Percentiles rank a stretch among this genome's conserved stretches.
Conservation (phyloP, 1,284 basidiomycete species). For the Trametes versicolor region DNA sequence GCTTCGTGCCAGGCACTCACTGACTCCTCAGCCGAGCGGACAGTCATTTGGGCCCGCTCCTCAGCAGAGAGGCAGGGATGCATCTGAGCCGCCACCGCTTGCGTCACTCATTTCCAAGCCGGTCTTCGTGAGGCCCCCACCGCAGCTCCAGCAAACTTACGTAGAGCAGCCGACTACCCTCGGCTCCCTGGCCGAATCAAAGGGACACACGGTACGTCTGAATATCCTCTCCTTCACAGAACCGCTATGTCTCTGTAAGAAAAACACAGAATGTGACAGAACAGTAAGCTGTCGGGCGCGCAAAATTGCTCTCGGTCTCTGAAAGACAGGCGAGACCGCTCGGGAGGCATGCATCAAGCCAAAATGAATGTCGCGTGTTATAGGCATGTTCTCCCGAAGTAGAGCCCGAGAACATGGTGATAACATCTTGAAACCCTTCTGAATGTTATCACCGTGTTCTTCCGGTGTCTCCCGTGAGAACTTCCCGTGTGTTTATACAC, state of each 20-base stretch:
- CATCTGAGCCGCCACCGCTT: slow-evolving; percentile 75
- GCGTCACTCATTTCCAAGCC: slow-evolving; percentile 67
- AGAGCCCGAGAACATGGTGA: neutral
- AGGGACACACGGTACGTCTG: slow-evolving; percentile 48
- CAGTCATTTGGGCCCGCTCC: slow-evolving; percentile 56
- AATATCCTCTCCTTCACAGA: neutral
- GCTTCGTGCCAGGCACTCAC: slow-evolving; percentile 66
- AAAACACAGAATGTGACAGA: neutral
- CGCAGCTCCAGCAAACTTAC: slow-evolving; percentile 43
- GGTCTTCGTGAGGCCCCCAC: slow-evolving; percentile 72
- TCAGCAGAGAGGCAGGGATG: slow-evolving; percentile 51
- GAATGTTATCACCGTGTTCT: slow-evolving; percentile 3
- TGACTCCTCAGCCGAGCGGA: slow-evolving; percentile 73
- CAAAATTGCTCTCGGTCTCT: neutral
- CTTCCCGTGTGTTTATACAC: too few species aligned
- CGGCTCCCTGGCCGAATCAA: slow-evolving; percentile 68
- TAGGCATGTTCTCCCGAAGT: slow-evolving; percentile 10
- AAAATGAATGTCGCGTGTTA: slow-evolving; percentile 2
- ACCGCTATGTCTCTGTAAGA: neutral
- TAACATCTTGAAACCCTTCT: neutral
- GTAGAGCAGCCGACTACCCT: slow-evolving; percentile 51
- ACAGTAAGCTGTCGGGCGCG: neutral
- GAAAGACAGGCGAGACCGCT: neutral
- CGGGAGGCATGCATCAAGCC: slow-evolving; percentile 2
- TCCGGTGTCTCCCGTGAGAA: neutral